Conservation (phyloP, 2,329 filamentous ascomycete species). For the Epichloe festucae region DNA sequence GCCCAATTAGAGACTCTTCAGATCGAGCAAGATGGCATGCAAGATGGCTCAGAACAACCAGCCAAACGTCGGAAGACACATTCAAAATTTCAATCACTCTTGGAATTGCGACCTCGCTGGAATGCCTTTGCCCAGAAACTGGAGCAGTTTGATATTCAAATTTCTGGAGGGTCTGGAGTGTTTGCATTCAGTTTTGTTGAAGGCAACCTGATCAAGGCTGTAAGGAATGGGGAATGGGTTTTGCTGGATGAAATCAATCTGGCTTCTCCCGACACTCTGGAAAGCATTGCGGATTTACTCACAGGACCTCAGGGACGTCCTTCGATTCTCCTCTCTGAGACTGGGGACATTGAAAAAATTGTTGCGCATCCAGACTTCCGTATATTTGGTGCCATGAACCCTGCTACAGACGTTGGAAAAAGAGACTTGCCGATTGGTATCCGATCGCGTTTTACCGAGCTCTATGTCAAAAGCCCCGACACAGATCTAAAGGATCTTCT, state of each 20-base stretch:
- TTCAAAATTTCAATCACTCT: conserved; percentile 52
- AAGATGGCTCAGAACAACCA: conserved; percentile 37
- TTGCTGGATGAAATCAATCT: conserved; percentile 95
- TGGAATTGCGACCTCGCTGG: conserved; percentile 57
- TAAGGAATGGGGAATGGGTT: conserved; percentile 92
- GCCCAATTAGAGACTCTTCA: conserved; percentile 37
- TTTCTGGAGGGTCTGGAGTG: conserved; percentile 55
- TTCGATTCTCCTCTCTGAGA: conserved; percentile 82
- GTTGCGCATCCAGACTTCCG: conserved; percentile 85
- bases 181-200: conserved; percentile 96
- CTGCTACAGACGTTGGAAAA: conserved; percentile 93
- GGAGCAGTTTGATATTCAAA: conserved; percentile 67
- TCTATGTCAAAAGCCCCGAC: conserved; percentile 89
- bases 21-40: conserved; percentile 21
- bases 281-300: conserved; percentile 83
- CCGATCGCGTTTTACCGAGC: conserved; percentile 83
- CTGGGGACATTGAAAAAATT: conserved; percentile 82
- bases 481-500: conserved; percentile 74
- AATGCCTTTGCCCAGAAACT: conserved; percentile 62
- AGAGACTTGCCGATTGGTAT: conserved; percentile 82
- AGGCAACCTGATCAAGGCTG: conserved; percentile 91
- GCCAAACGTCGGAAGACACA: conserved; percentile 56
- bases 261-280: conserved; percentile 84
- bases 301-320: conserved; percentile 59
- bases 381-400: conserved; percentile 98